Evolutionary conservation across 768 basidiomycete species (phyloP).

Genomic region (Phylloporus sp.): DNA sequence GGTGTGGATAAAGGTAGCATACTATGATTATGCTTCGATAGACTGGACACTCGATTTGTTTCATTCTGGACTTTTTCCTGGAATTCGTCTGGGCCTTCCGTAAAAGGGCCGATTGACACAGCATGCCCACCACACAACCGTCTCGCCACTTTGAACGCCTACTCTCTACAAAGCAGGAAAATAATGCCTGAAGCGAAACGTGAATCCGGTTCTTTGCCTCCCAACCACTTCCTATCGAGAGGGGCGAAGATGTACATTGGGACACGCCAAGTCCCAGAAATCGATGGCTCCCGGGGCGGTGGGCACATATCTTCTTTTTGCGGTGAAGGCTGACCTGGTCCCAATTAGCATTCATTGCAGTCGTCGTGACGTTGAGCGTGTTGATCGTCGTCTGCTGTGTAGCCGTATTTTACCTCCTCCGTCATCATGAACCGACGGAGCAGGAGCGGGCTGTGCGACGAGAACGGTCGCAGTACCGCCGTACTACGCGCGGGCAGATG

Average conservation of each 20-base stretch:
- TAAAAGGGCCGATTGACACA: constrained; percentile 16
- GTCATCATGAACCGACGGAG: constrained; percentile 43
- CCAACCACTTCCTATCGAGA: not conserved
- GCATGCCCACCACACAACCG: constrained; percentile 1
- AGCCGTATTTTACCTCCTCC: constrained; percentile 55
- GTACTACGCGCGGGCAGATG: constrained; percentile 25
- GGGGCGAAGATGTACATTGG: not conserved
- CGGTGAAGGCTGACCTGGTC: not conserved
- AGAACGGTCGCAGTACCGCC: constrained; percentile 23
- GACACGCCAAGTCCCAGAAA: constrained; percentile 40
- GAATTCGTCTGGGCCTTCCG: not conserved
- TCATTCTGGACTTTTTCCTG: not conserved
- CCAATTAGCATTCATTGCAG: constrained; percentile 54
- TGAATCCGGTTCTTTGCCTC: not conserved
- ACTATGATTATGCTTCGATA: not conserved
- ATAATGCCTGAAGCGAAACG: not conserved
- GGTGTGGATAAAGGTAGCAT: not conserved
- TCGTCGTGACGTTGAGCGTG: constrained; percentile 52
- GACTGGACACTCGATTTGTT: constrained; percentile 1
- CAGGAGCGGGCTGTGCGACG: constrained; percentile 36
- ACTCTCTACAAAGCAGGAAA: not conserved
- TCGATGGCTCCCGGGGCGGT: constrained; percentile 51
- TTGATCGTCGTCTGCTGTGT: constrained; percentile 51
- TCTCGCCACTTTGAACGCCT: not conserved
- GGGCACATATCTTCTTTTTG: constrained; percentile 7